Percentiles rank a stretch among this genome's conserved stretches.
Conservation (phyloP, 192 early-diverging fungal genomes). For the Linnemannia zychae region DNA sequence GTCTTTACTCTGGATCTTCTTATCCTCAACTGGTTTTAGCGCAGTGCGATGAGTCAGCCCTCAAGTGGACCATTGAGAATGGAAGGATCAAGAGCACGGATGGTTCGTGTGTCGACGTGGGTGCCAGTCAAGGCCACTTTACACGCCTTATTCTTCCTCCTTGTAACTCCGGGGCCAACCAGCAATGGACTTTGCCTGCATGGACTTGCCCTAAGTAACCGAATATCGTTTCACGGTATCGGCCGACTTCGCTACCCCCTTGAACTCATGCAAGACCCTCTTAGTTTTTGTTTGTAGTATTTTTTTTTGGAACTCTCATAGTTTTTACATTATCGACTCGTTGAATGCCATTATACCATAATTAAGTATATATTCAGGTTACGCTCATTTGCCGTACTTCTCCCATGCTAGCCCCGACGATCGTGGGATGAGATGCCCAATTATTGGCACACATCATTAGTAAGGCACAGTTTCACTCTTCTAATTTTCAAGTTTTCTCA, state of each 20-base stretch:
- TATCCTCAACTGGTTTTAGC: constrained; percentile 2
- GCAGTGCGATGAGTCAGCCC: constrained; percentile 1
- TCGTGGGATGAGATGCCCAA: no score
- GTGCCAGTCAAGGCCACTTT: constrained; percentile 5
- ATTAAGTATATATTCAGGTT: no score
- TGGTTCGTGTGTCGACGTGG: constrained; percentile 3
- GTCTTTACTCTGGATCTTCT: constrained; percentile 6
- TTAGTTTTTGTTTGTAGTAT: neutral
- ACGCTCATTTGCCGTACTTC: no score
- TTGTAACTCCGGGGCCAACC: neutral
- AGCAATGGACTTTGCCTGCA: constrained; percentile 5
- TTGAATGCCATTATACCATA: no score
- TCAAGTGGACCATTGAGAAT: constrained; percentile 6
- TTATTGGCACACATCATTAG: no score
- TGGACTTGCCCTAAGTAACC: constrained; percentile 5
- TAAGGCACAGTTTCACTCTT: no score
- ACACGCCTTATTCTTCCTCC: constrained; percentile 7
- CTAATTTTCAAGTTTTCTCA: no score
- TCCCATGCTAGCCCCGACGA: no score
- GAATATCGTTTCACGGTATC: neutral
- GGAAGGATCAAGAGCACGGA: neutral
- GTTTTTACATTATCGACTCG: no score
- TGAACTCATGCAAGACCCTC: constrained; percentile 7
- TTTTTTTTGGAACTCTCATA: no score
- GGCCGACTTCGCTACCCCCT: neutral